Evolutionary conservation across 768 basidiomycete genomes (phyloP).

Genomic region (Ephemerocybe angulata): DNA sequence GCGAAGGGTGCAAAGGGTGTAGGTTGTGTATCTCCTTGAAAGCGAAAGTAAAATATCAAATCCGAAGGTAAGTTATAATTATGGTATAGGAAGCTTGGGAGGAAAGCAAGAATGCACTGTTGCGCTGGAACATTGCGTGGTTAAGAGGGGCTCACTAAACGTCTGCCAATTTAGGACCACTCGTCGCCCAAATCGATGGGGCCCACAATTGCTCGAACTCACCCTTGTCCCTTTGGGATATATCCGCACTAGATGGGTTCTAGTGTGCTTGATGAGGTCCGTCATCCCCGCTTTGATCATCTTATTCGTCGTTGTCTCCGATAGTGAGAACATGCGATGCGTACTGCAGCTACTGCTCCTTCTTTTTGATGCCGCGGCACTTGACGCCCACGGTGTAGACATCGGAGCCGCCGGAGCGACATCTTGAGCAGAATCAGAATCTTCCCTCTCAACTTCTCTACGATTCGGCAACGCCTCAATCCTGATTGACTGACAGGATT

Average conservation of each 20-base stretch:
- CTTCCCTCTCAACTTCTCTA: conserved; percentile 74
- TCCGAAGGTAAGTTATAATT: too few relatives aligned
- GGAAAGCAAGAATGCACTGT: too few relatives aligned
- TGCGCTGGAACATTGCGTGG: too few relatives aligned
- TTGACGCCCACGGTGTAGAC: conserved; percentile 97
- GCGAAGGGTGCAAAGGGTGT: too few relatives aligned
- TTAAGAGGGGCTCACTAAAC: conserved; percentile 66
- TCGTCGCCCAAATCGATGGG: conserved; percentile 88
- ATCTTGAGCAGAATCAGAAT: conserved; percentile 84
- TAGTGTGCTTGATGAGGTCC: conserved; percentile 88
- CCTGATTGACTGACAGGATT: conserved; percentile 38
- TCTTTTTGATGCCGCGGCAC: conserved; percentile 86
- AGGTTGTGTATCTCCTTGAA: too few relatives aligned
- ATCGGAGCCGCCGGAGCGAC: conserved; percentile 66
- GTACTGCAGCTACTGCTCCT: conserved; percentile 80
- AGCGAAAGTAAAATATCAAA: too few relatives aligned
- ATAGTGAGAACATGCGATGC: conserved; percentile 89
- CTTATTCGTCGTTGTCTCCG: conserved; percentile 79
- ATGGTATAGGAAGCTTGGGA: too few relatives aligned
- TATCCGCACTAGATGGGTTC: conserved; percentile 78
- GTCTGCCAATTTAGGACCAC: conserved; percentile 99
- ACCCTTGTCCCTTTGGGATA: conserved; percentile 88
- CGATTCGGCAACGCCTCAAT: conserved; percentile 75
- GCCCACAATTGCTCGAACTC: conserved; percentile 85
- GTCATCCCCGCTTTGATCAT: conserved; percentile 59